These are phyloP conservation scores for Coemansia biformis DNA, from an alignment of 192 early-diverging fungal genomes.

Conservation along the genomic window DNA sequence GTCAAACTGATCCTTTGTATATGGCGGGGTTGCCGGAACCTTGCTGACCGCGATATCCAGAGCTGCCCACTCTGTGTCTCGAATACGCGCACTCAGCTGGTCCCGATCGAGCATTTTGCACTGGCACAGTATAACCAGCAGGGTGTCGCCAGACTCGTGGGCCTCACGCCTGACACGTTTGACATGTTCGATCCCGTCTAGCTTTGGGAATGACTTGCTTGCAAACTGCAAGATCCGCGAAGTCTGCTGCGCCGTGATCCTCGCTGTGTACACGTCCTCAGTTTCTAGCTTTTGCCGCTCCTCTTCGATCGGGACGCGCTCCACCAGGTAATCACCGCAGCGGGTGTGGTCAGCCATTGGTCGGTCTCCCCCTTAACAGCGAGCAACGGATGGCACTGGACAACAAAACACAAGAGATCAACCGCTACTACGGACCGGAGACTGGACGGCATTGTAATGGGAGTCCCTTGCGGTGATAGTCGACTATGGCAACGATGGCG, in stretches of 20 bases:
- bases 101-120: slow-evolving; percentile 10
- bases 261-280: slow-evolving; percentile 22
- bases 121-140: slow-evolving; percentile 34
- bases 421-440: no score
- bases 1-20: slow-evolving; percentile 67
- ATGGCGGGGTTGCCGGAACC: slow-evolving; percentile 60
- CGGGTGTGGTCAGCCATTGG: not conserved
- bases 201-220: slow-evolving; percentile 15
- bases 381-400: no score
- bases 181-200: slow-evolving; percentile 35
- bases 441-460: no score
- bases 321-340: slow-evolving; percentile 6
- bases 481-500: no score
- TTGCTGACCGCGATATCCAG: slow-evolving; percentile 3
- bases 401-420: no score
- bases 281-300: slow-evolving; percentile 34
- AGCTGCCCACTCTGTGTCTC: slow-evolving; percentile 17
- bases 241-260: slow-evolving; percentile 10
- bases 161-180: slow-evolving; percentile 28
- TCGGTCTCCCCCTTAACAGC: no score
- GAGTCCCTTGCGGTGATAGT: no score
- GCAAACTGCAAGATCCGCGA: slow-evolving; percentile 20
- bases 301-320: slow-evolving; percentile 26
- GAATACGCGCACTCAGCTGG: slow-evolving; percentile 3
- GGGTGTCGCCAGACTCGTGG: not conserved